phyloP scores from a whole-genome alignment of 495 filamentous ascomycete species.

The Penicillium argentinense region DNA sequence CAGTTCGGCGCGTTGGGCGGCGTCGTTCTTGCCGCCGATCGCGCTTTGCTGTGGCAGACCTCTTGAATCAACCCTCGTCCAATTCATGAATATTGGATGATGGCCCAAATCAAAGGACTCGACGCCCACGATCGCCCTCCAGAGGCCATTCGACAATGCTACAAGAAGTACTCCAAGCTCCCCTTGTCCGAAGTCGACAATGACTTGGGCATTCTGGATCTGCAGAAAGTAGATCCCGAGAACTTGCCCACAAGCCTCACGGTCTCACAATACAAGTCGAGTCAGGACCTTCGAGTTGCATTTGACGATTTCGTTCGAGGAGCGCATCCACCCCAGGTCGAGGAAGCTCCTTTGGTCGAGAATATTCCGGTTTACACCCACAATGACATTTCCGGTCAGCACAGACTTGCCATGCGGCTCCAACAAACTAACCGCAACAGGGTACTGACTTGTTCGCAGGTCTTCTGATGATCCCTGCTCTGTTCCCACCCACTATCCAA shows the following conservation, averaged over 20 bases:
- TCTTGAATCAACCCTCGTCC: too few species aligned
- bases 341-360: slow-evolving; percentile 25
- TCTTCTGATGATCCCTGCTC: slow-evolving; percentile 68
- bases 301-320: slow-evolving; percentile 34
- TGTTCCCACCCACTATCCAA: slow-evolving; percentile 70
- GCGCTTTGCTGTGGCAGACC: too few species aligned
- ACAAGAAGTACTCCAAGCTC: slow-evolving; percentile 62
- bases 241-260: slow-evolving; percentile 27
- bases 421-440: slow-evolving; percentile 29
- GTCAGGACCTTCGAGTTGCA: slow-evolving; percentile 32
- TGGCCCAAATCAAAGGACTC: slow-evolving; percentile 49
- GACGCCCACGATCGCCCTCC: slow-evolving; percentile 73
- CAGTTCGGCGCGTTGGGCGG: too few species aligned
- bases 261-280: slow-evolving; percentile 30
- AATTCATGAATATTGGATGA: slow-evolving; percentile 10
- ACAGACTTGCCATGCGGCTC: slow-evolving; percentile 24
- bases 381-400: slow-evolving; percentile 39
- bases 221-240: slow-evolving; percentile 35
- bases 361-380: slow-evolving; percentile 51
- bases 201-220: slow-evolving; percentile 52
- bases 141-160: slow-evolving; percentile 58
- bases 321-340: slow-evolving; percentile 15
- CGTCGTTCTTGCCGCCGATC: too few species aligned
- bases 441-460: slow-evolving; percentile 47
- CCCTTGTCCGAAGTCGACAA: slow-evolving; percentile 39